A percentile compares a stretch with the other conserved stretches of the same genome.
phyloP scores from a whole-genome alignment of 306 rosid genomes.

The Alnus glutinosa region DNA sequence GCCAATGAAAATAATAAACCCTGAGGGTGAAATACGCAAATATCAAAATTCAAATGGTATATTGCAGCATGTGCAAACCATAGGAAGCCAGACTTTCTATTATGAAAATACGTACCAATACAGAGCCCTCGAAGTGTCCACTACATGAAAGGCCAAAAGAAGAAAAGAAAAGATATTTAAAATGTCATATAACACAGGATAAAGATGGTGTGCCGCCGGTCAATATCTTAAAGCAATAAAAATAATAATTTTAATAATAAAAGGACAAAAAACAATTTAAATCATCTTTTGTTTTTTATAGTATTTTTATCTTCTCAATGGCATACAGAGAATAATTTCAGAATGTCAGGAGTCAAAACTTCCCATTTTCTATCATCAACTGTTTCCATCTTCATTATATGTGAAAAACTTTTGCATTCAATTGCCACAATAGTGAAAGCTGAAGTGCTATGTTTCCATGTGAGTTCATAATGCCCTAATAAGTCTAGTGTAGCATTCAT shows the following conservation, averaged over 20 bases:
- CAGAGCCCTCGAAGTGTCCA: slow-evolving; percentile 83
- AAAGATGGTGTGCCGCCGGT: neutral
- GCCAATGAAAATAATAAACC: slow-evolving; percentile 65
- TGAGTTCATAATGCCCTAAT: neutral
- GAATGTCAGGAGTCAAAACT: neutral
- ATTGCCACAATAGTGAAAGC: neutral
- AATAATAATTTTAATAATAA: neutral
- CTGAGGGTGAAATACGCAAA: slow-evolving; percentile 36
- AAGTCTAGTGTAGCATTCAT: neutral
- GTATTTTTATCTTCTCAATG: neutral
- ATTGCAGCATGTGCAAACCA: slow-evolving; percentile 8
- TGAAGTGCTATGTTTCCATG: neutral
- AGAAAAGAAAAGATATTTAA: neutral
- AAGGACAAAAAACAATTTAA: neutral
- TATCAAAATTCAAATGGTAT: slow-evolving; percentile 6
- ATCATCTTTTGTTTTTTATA: neutral
- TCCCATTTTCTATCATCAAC: neutral
- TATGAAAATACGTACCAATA: slow-evolving; percentile 40
- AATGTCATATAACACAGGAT: neutral
- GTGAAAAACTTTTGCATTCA: neutral
- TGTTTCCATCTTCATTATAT: neutral
- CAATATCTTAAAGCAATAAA: neutral
- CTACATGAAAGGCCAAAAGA: slow-evolving; percentile 31
- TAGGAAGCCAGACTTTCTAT: neutral
- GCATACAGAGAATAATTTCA: neutral